Evolutionary conservation across 352 stramenopile genomes (phyloP).

Genomic region (Phytophthora megakarya): DNA sequence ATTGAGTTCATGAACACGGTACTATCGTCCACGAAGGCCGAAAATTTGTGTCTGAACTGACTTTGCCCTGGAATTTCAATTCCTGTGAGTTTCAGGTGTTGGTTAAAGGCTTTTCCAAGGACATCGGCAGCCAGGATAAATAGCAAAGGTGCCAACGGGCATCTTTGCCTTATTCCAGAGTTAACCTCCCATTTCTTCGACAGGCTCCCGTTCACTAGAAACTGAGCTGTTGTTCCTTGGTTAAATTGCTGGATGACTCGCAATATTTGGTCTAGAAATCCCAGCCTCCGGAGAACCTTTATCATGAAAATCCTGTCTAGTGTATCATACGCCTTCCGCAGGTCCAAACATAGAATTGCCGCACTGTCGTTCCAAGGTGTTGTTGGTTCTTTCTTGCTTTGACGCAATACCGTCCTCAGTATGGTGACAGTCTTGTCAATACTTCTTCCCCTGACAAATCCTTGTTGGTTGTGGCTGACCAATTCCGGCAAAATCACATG

Average conservation of each 20-base stretch:
- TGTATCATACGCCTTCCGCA: conserved; percentile 4
- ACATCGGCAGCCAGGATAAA: not conserved
- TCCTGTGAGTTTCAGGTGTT: not conserved
- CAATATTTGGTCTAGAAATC: not conserved
- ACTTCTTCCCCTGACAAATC: not conserved
- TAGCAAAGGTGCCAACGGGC: too few species aligned
- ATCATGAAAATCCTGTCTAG: not conserved
- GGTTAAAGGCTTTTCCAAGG: not conserved
- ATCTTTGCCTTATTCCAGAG: not conserved
- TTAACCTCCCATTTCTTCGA: not conserved
- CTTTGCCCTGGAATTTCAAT: not conserved
- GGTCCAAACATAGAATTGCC: not conserved
- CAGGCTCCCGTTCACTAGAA: not conserved
- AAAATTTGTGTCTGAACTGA: not conserved
- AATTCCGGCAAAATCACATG: not conserved
- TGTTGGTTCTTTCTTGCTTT: too few species aligned
- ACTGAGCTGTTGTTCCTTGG: not conserved
- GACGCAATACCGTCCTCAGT: too few species aligned
- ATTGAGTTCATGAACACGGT: not conserved
- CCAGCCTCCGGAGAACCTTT: not conserved
- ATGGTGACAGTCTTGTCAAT: not conserved
- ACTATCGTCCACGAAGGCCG: conserved; percentile 3
- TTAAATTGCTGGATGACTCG: too few species aligned
- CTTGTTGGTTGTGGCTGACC: not conserved
- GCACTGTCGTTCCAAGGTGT: not conserved